Percentiles rank a stretch among this genome's conserved stretches.
Evolutionary conservation across 495 filamentous ascomycete species (phyloP).

Genomic region (Penicillium subrubescens): DNA sequence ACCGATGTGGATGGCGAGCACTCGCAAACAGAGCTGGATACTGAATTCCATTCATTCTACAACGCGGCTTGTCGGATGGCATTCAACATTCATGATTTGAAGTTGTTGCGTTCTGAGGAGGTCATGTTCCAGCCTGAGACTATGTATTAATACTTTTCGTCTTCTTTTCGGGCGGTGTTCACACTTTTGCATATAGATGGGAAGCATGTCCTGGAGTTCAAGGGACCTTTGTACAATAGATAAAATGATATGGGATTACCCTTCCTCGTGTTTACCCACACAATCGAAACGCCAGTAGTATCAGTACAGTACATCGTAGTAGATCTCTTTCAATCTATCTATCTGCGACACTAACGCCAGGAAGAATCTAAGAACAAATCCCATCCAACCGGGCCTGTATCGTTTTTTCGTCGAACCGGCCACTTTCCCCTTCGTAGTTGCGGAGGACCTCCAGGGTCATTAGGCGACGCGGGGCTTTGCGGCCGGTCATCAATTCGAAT

Average conservation of each 20-base stretch:
- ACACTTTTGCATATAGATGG: conserved; percentile 2
- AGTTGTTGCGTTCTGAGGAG: background rate
- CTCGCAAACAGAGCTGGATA: conserved; percentile 17
- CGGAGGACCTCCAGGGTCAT: conserved; percentile 72
- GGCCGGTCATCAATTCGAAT: conserved; percentile 82
- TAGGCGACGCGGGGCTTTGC: conserved; percentile 70
- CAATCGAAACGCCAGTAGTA: background rate
- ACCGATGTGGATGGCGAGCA: background rate
- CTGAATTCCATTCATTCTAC: conserved; percentile 43
- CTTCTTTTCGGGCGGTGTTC: background rate
- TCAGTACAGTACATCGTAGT: background rate
- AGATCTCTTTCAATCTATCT: background rate
- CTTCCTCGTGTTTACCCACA: background rate
- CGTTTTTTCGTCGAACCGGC: conserved; percentile 47
- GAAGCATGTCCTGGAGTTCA: background rate
- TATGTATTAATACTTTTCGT: conserved; percentile 3
- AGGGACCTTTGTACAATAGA: conserved; percentile 1
- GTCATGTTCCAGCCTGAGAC: background rate
- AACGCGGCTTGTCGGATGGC: conserved; percentile 40
- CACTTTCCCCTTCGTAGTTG: conserved; percentile 47
- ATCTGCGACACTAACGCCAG: background rate
- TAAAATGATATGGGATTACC: background rate
- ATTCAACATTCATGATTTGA: conserved; percentile 30
- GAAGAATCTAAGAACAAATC: conserved; percentile 27
- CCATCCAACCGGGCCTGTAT: conserved; percentile 44